Evolutionary conservation across 495 filamentous ascomycete species (phyloP).

Genomic region (Lepidopterella palustris): DNA sequence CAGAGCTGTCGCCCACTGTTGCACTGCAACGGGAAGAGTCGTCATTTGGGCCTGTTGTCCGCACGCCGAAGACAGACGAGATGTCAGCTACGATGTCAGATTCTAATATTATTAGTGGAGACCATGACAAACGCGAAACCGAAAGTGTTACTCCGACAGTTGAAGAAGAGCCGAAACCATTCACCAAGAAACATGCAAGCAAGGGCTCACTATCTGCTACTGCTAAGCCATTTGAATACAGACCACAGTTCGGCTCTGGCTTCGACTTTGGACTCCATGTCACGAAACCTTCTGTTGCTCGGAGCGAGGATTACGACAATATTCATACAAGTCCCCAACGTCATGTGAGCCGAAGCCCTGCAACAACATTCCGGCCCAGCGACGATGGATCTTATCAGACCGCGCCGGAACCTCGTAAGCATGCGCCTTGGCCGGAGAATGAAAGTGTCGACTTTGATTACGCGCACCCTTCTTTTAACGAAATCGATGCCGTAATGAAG

Average conservation of each 20-base stretch:
- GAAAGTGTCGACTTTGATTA: constrained; percentile 28
- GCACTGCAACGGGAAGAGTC: neutral
- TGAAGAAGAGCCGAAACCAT: constrained; percentile 15
- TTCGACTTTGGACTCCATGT: constrained; percentile 42
- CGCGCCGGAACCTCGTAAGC: constrained; percentile 22
- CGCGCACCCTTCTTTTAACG: constrained; percentile 59
- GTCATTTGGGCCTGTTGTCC: constrained; percentile 2
- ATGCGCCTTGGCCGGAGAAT: constrained; percentile 27
- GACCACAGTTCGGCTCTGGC: constrained; percentile 44
- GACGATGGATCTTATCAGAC: constrained; percentile 31
- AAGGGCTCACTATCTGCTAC: constrained; percentile 60
- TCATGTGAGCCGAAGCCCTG: constrained; percentile 27
- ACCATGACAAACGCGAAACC: constrained; percentile 16
- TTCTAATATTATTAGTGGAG: constrained; percentile 17
- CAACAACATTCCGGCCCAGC: constrained; percentile 33
- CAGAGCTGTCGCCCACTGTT: constrained; percentile 10
- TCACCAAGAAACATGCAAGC: constrained; percentile 38
- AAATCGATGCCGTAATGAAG: constrained; percentile 81
- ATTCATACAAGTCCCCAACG: constrained; percentile 22
- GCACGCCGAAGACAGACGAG: constrained; percentile 12
- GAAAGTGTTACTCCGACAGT: constrained; percentile 13
- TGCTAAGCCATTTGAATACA: constrained; percentile 61
- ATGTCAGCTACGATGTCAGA: constrained; percentile 10
- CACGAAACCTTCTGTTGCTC: constrained; percentile 41
- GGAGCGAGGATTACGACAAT: constrained; percentile 20